Percentiles rank a stretch among this genome's conserved stretches.
Conservation (phyloP, 768 basidiomycete genomes). For the Pleurotus giganteus region DNA sequence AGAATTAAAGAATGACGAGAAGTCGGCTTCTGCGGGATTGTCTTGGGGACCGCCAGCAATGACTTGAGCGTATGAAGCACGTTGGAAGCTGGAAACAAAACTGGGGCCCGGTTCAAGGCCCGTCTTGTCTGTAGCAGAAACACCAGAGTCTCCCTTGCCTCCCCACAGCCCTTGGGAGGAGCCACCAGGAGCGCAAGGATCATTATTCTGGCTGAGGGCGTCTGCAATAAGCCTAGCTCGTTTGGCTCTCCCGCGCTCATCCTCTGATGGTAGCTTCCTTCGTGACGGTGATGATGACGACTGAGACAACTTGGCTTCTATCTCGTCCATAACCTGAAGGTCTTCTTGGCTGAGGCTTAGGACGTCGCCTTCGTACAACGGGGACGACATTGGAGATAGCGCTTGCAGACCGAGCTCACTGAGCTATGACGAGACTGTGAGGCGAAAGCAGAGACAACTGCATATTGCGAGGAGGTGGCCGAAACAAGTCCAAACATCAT, state of each 20-base stretch:
- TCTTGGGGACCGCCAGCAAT: constrained; percentile 29
- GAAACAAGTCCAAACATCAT: constrained; percentile 10
- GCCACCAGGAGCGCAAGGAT: constrained; percentile 33
- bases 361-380: constrained; percentile 57
- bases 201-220: constrained; percentile 20
- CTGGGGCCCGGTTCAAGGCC: constrained; percentile 5
- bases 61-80: constrained; percentile 14
- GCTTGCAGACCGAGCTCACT: no score
- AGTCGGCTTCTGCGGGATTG: constrained; percentile 36
- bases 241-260: not conserved
- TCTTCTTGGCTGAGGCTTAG: constrained; percentile 53
- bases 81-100: constrained; percentile 28
- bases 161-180: not conserved
- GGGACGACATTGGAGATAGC: constrained; percentile 49
- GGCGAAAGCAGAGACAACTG: no score
- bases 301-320: constrained; percentile 47
- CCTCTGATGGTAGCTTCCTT: constrained; percentile 13
- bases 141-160: not conserved
- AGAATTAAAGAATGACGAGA: constrained; percentile 50
- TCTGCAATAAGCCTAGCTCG: constrained; percentile 10
- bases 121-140: not conserved
- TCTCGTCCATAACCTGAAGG: constrained; percentile 50
- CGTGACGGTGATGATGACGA: constrained; percentile 6
- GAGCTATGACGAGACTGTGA: constrained; percentile 42
- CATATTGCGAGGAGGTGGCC: no score